phyloP scores from a whole-genome alignment of 2,329 filamentous ascomycete genomes.

The Rhynchosporium secalis region DNA sequence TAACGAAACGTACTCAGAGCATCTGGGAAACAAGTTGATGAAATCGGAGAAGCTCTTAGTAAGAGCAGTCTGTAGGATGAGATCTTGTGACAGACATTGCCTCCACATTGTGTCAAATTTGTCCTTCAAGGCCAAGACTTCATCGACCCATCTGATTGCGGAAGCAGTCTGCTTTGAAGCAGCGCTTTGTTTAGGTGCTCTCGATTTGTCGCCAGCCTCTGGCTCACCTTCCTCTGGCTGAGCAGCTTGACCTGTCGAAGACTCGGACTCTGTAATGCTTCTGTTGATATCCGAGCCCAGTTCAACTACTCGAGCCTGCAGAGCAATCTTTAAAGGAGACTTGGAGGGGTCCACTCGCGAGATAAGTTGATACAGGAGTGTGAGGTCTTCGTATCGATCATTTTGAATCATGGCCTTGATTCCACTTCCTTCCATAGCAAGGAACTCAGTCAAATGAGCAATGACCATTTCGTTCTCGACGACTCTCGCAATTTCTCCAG shows the following conservation, averaged over 20 bases:
- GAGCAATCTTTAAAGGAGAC: constrained; percentile 63
- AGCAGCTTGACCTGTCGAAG: constrained; percentile 43
- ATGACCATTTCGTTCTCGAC: constrained; percentile 80
- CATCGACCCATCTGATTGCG: constrained; percentile 93
- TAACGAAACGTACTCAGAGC: constrained; percentile 89
- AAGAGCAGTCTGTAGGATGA: constrained; percentile 76
- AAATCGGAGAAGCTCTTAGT: constrained; percentile 89
- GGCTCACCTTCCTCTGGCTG: constrained; percentile 52
- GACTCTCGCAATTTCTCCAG: constrained; percentile 71
- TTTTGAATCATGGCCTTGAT: constrained; percentile 90
- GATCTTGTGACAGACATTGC: constrained; percentile 71
- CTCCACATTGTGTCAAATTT: constrained; percentile 84
- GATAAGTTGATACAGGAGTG: constrained; percentile 79
- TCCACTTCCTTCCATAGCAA: constrained; percentile 82
- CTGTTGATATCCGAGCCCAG: constrained; percentile 83
- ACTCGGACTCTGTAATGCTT: constrained; percentile 55
- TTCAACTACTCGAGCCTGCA: constrained; percentile 75
- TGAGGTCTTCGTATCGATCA: constrained; percentile 74
- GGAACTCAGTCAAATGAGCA: constrained; percentile 75
- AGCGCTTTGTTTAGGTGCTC: constrained; percentile 52
- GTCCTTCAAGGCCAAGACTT: constrained; percentile 80
- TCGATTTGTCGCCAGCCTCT: constrained; percentile 50
- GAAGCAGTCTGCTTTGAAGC: constrained; percentile 80
- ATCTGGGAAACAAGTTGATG: constrained; percentile 84
- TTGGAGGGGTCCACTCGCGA: constrained; percentile 75